Evolutionary conservation across 495 filamentous ascomycete genomes (phyloP).

Genomic region (Hypomontagnella monticulosa): DNA sequence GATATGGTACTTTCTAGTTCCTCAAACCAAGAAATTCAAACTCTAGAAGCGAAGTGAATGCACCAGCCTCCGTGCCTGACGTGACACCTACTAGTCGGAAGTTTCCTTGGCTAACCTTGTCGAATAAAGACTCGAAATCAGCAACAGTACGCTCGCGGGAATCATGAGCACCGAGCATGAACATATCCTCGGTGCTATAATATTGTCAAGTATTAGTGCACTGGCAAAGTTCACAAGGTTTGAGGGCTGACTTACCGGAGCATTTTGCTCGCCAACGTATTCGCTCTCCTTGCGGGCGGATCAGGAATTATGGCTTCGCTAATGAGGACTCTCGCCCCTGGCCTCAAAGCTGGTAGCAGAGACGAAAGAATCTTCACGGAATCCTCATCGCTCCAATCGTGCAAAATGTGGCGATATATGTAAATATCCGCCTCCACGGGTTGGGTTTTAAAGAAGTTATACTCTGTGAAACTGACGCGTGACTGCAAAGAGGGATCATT

Average conservation of each 20-base stretch:
- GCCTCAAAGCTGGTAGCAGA: conserved; percentile 48
- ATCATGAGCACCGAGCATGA: conserved; percentile 45
- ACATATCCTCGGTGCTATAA: conserved; percentile 42
- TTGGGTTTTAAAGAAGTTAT: conserved; percentile 53
- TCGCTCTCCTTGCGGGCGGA: conserved; percentile 34
- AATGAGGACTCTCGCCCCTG: conserved; percentile 47
- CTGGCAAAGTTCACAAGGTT: not conserved
- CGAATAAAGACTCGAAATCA: conserved; percentile 42
- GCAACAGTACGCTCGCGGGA: conserved; percentile 41
- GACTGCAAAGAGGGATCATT: conserved; percentile 22
- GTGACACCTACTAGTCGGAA: conserved; percentile 41
- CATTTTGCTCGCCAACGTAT: conserved; percentile 34
- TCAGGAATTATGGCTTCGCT: conserved; percentile 48
- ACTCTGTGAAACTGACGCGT: conserved; percentile 44
- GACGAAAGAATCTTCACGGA: conserved; percentile 46
- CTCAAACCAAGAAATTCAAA: conserved; percentile 31
- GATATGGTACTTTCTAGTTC: not conserved
- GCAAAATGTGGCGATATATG: conserved; percentile 52
- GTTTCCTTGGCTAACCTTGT: conserved; percentile 20
- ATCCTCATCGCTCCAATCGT: conserved; percentile 56
- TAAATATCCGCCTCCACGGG: conserved; percentile 50
- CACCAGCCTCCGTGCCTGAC: conserved; percentile 38
- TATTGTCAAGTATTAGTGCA: conserved; percentile 1
- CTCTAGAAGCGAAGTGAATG: conserved; percentile 45
- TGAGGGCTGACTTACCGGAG: conserved; percentile 12